Conservation (phyloP, 495 filamentous ascomycete genomes). For the Trichoderma parareesei region DNA sequence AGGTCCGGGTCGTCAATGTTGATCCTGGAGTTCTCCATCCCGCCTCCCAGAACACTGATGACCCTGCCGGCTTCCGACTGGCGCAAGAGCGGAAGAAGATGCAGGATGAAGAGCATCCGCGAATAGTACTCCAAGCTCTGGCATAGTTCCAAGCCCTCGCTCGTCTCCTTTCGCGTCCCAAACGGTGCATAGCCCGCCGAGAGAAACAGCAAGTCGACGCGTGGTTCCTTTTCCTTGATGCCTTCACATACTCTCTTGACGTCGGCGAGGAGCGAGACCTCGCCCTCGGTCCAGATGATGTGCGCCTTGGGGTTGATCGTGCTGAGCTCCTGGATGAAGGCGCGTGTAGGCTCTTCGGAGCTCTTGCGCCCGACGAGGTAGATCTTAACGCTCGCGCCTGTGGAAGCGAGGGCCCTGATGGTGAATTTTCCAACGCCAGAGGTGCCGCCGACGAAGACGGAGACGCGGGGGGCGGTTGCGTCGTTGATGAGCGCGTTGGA, state of each 20-base stretch:
- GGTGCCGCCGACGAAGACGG: slow-evolving; percentile 26
- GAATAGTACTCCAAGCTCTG: slow-evolving; percentile 38
- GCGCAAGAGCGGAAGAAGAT: slow-evolving; percentile 1
- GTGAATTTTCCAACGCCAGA: slow-evolving; percentile 24
- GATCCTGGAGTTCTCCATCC: too few relatives aligned
- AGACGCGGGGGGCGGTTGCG: slow-evolving; percentile 20
- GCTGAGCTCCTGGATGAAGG: slow-evolving; percentile 18
- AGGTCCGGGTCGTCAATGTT: too few relatives aligned
- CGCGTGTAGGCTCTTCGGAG: slow-evolving; percentile 13
- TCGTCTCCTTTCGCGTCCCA: slow-evolving; percentile 18
- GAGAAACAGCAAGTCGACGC: slow-evolving; percentile 23
- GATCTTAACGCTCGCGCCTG: slow-evolving; percentile 14
- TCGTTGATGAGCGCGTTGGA: slow-evolving; percentile 24
- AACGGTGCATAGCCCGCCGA: slow-evolving; percentile 21
- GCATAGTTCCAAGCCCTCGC: slow-evolving; percentile 15
- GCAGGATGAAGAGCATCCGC: slow-evolving; percentile 15
- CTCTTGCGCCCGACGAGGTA: slow-evolving; percentile 26
- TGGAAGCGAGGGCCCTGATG: slow-evolving; percentile 16
- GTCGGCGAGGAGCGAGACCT: slow-evolving; percentile 24
- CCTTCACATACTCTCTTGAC: slow-evolving; percentile 20
- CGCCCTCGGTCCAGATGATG: slow-evolving; percentile 23
- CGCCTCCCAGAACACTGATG: too few relatives aligned
- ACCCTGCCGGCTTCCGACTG: neutral
- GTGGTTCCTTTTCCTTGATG: slow-evolving; percentile 19
- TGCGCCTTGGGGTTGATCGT: slow-evolving; percentile 20